Percentiles rank a stretch among this genome's conserved stretches.
Evolutionary conservation across 208 protist genomes (phyloP).

Genomic region (Plasmodiophora brassicae): DNA sequence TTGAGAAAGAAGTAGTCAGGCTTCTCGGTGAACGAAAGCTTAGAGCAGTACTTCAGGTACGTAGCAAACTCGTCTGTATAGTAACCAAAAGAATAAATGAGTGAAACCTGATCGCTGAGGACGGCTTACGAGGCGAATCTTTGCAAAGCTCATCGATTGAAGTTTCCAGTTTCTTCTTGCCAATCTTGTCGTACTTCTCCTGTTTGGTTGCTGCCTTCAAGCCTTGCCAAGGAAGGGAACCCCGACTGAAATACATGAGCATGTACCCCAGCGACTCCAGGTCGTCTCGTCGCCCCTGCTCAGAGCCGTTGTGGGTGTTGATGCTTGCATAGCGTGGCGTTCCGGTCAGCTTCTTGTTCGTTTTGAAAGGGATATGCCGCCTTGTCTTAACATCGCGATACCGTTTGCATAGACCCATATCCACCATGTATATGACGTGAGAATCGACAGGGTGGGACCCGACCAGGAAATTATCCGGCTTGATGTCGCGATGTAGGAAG

Average conservation of each 20-base stretch:
- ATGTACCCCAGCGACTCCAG: conserved; percentile 95
- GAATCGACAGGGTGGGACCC: conserved; percentile 48
- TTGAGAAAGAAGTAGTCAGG: conserved; percentile 41
- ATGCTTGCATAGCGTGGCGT: conserved; percentile 98
- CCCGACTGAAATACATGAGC: conserved; percentile 96
- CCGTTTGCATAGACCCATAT: conserved; percentile 89
- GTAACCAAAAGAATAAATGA: neutral
- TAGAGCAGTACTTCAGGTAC: conserved; percentile 25
- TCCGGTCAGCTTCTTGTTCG: conserved; percentile 97
- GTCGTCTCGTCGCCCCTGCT: conserved; percentile 64
- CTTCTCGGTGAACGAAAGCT: conserved; percentile 40
- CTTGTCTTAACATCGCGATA: conserved; percentile 94
- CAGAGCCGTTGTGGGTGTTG: conserved; percentile 98
- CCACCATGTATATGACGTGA: conserved; percentile 46
- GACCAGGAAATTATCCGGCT: conserved; percentile 98
- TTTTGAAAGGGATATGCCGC: conserved; percentile 97
- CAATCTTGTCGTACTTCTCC: conserved; percentile 98
- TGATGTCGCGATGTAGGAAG: conserved; percentile 93
- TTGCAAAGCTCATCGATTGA: conserved; percentile 88
- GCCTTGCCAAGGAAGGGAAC: conserved; percentile 95
- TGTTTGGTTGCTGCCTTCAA: conserved; percentile 89
- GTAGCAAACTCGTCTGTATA: conserved; percentile 39
- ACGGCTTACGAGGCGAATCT: conserved; percentile 45
- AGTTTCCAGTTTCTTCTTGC: conserved; percentile 88
- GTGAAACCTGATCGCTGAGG: neutral